phyloP scores from a whole-genome alignment of 257 asterid species.

The Nicotiana benthamiana region DNA sequence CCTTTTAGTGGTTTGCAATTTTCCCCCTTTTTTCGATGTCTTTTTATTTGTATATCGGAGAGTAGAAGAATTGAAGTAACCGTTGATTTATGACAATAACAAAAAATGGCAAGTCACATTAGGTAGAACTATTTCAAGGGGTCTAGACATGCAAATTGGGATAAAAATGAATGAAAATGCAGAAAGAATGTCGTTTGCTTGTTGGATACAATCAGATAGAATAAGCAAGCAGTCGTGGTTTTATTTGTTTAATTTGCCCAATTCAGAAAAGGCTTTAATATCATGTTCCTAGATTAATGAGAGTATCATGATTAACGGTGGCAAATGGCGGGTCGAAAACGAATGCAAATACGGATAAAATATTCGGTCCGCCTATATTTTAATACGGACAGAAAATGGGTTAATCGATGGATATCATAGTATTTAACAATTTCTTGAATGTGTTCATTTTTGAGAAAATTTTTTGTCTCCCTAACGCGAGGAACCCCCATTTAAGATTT shows the following conservation, averaged over 20 bases:
- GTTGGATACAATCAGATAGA: not conserved
- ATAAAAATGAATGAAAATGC: not conserved
- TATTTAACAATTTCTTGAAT: no score
- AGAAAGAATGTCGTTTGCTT: not conserved
- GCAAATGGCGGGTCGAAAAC: no score
- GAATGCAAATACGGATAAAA: no score
- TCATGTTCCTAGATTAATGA: not conserved
- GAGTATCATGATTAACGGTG: not conserved
- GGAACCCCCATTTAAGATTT: no score
- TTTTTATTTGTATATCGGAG: not conserved
- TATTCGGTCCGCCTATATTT: no score
- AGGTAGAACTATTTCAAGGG: not conserved
- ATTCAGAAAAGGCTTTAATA: not conserved
- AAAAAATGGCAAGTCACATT: not conserved
- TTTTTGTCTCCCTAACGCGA: accelerated
- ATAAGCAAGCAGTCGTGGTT: not conserved
- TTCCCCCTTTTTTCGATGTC: not conserved
- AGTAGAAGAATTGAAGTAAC: not conserved
- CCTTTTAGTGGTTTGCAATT: not conserved
- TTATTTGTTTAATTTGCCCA: not conserved
- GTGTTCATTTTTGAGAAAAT: no score
- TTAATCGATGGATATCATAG: no score
- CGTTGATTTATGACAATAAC: no score
- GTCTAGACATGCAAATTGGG: no score
- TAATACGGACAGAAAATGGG: no score